Percentiles rank a stretch among this genome's conserved stretches.
phyloP scores from a whole-genome alignment of 805 yeast genomes.

The Lachancea sp. region DNA sequence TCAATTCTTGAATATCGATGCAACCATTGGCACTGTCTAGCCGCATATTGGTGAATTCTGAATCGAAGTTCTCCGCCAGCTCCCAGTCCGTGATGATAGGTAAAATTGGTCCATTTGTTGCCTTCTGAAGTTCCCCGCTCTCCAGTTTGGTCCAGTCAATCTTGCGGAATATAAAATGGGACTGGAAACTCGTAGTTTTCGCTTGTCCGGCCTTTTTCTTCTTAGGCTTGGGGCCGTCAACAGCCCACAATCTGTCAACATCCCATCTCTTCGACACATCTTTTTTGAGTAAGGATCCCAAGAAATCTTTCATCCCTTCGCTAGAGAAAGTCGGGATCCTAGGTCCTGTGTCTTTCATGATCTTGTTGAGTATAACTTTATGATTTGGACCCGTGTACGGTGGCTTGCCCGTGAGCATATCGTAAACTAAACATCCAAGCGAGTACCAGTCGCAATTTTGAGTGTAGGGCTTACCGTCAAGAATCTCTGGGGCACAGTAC shows the following conservation, averaged over 20 bases:
- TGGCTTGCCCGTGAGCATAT: slow-evolving; percentile 78
- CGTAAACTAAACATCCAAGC: slow-evolving; percentile 72
- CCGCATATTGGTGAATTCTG: slow-evolving; percentile 68
- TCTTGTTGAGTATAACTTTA: slow-evolving; percentile 68
- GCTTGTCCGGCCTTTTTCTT: slow-evolving; percentile 28
- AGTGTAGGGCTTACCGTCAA: slow-evolving; percentile 71
- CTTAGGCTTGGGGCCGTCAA: slow-evolving; percentile 17
- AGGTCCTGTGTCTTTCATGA: slow-evolving; percentile 52
- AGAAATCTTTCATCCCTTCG: slow-evolving; percentile 70
- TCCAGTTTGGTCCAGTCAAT: slow-evolving; percentile 61
- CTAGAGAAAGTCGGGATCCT: slow-evolving; percentile 71
- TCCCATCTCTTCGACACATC: slow-evolving; percentile 64
- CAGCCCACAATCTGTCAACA: slow-evolving; percentile 47
- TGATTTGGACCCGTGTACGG: slow-evolving; percentile 84
- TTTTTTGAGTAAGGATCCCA: slow-evolving; percentile 59
- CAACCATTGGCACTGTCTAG: slow-evolving; percentile 30
- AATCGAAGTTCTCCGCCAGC: slow-evolving; percentile 78
- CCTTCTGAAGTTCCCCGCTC: slow-evolving; percentile 38
- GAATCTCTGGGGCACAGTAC: slow-evolving; percentile 78
- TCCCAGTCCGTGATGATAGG: slow-evolving; percentile 78
- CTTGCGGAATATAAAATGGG: slow-evolving; percentile 71
- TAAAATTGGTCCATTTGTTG: slow-evolving; percentile 64
- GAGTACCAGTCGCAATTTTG: slow-evolving; percentile 90
- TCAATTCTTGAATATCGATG: slow-evolving; percentile 2
- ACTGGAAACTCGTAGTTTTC: slow-evolving; percentile 38